A percentile compares a stretch with the other conserved stretches of the same genome.
These are phyloP conservation scores for Acrocalymma vagum DNA, from an alignment of 2,329 filamentous ascomycete genomes.

Conservation along the genomic window DNA sequence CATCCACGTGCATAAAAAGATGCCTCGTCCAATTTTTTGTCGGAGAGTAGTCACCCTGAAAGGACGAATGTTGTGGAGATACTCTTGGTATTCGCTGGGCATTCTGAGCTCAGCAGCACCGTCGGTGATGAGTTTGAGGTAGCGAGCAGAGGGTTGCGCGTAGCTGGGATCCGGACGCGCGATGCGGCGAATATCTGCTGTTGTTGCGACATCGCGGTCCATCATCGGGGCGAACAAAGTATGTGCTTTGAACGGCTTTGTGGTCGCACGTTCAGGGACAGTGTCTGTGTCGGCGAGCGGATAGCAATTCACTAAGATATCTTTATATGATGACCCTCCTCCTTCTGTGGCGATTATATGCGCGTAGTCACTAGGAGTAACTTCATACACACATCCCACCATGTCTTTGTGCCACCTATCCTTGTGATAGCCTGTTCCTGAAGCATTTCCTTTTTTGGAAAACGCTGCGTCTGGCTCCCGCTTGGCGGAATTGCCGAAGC, in stretches of 20 bases:
- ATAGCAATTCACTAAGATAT: slow-evolving; percentile 82
- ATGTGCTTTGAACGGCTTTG: slow-evolving; percentile 78
- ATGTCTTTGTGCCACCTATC: slow-evolving; percentile 81
- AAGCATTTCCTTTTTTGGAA: slow-evolving; percentile 30
- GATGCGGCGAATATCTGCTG: slow-evolving; percentile 55
- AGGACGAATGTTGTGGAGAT: slow-evolving; percentile 72
- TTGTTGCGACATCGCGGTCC: slow-evolving; percentile 24
- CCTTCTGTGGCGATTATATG: slow-evolving; percentile 92
- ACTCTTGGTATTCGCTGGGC: slow-evolving; percentile 78
- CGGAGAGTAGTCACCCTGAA: slow-evolving; percentile 74
- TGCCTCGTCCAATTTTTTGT: slow-evolving; percentile 70
- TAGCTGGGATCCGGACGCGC: slow-evolving; percentile 73
- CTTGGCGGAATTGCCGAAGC: slow-evolving; percentile 83
- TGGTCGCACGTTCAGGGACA: slow-evolving; percentile 70
- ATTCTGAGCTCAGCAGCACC: slow-evolving; percentile 84
- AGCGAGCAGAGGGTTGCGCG: slow-evolving; percentile 84
- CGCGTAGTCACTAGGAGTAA: slow-evolving; percentile 81
- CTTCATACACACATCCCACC: slow-evolving; percentile 94
- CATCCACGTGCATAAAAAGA: slow-evolving; percentile 69
- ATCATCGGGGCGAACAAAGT: slow-evolving; percentile 76
- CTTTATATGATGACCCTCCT: slow-evolving; percentile 83
- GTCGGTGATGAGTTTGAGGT: slow-evolving; percentile 79
- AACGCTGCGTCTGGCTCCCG: slow-evolving; percentile 50
- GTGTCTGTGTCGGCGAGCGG: slow-evolving; percentile 66
- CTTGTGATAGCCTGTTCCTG: slow-evolving; percentile 56